phyloP scores from a whole-genome alignment of 139 green algal species.

The Tetradesmus obliquus region DNA sequence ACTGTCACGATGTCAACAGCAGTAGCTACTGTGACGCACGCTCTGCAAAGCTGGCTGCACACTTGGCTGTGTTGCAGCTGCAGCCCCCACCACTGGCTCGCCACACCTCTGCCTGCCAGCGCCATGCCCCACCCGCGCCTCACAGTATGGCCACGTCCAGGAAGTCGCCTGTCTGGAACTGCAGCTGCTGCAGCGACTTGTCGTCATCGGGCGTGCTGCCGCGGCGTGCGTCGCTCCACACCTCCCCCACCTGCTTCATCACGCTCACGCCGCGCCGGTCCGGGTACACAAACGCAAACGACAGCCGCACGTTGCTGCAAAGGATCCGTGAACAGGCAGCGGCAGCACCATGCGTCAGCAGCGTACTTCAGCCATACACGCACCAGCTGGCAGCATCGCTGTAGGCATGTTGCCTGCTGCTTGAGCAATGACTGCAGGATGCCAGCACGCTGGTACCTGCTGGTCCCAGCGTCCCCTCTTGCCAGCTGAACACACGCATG shows the following conservation, averaged over 20 bases:
- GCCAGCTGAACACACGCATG: too few relatives aligned
- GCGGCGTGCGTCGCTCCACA: conserved; percentile 53
- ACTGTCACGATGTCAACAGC: too few relatives aligned
- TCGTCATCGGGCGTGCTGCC: conserved; percentile 78
- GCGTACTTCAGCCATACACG: neutral
- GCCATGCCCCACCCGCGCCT: neutral
- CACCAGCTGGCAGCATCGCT: neutral
- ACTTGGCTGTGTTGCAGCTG: too few relatives aligned
- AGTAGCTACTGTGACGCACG: too few relatives aligned
- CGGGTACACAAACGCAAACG: conserved; percentile 94
- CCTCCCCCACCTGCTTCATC: conserved; percentile 83
- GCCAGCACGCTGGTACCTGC: too few relatives aligned
- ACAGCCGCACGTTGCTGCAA: conserved; percentile 65
- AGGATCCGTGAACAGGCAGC: too few relatives aligned
- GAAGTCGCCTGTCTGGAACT: conserved; percentile 92
- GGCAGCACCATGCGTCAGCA: neutral
- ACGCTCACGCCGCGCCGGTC: conserved; percentile 89
- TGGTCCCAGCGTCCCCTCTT: too few relatives aligned
- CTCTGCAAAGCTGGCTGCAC: too few relatives aligned
- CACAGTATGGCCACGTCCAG: conserved; percentile 80
- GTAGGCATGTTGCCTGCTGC: neutral
- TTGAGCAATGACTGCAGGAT: too few relatives aligned
- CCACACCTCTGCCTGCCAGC: too few relatives aligned
- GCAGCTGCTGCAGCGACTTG: conserved; percentile 83
- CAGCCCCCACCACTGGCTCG: too few relatives aligned